Base-by-base conservation (phyloP, 2,329 filamentous ascomycete genomes). In the Alternaria solani region DNA sequence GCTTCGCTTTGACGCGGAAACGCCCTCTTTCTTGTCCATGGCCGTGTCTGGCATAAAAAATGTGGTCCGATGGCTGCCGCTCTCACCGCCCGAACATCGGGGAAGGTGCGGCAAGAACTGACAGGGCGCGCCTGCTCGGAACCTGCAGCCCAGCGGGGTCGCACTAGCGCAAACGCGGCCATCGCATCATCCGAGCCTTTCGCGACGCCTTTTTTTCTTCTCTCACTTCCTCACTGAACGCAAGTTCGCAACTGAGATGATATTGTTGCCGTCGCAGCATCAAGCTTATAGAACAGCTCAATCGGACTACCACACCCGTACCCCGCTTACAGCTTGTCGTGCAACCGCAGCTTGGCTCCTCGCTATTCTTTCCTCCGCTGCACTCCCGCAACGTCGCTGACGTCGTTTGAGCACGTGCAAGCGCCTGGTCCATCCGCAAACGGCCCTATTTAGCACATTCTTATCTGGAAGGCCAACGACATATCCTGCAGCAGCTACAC, bases 401-500 rank as follows among this genome's bases (percentile, higher is more conserved):
- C 55, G 8, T 41, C 49, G 57, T 20, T 32, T 44, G 38, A 30
- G 69, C 66, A 72, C 68, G 69, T 70, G 69, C 70, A 62, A 26
- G 38, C 47, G 43, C 52, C 65, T 63, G 68, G 61, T 52, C 63
- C 55, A 67, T 62, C 67, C 70, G 66, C 64, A 68, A 55, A 69
- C 57, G 52, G 59, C 53, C 67, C 71, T 57, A 65, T 54, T 67
- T 62, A 57, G 67, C 60, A 66, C 56, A 51, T 59, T 54, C 71
- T 72, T 70, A 67, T 73, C 70, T 61, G 71, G 72, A 72, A 74
- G 67, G 63, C 64, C 51, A 64, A 60, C 57, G 51, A 68, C 72
- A 72, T 59, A 55, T 66, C 62, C 51, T 72, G 72, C 72, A 74
- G 70, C 67, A 47, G 60, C 43, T 39, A 43, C 61, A 46, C 52